Percentiles rank a stretch among this genome's conserved stretches.
These are phyloP conservation scores for Emydomyces testavorans DNA, from an alignment of 2,329 filamentous ascomycete species.

Conservation along the genomic window DNA sequence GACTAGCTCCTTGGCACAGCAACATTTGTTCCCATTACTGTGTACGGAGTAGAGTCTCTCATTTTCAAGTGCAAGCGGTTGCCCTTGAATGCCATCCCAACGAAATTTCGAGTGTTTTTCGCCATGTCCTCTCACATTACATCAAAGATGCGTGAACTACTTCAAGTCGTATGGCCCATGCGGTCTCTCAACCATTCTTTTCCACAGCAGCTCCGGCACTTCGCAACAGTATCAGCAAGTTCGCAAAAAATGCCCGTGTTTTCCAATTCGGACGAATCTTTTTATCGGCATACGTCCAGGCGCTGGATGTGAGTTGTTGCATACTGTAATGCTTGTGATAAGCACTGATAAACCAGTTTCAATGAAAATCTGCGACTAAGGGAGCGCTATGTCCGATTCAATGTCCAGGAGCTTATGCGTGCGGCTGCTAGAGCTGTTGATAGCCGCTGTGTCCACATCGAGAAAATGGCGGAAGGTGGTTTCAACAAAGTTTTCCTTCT, in stretches of 20 bases:
- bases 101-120: too few species aligned
- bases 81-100: too few species aligned
- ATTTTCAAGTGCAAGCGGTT: too few species aligned
- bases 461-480: constrained; percentile 24
- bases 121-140: too few species aligned
- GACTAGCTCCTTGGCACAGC: too few species aligned
- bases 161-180: too few species aligned
- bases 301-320: constrained; percentile 8
- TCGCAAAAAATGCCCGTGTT: neutral
- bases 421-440: constrained; percentile 3
- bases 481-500: constrained; percentile 22
- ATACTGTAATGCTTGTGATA: neutral
- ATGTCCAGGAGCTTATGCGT: constrained; percentile 8
- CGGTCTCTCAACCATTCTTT: too few species aligned
- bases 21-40: too few species aligned
- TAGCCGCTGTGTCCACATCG: constrained; percentile 15
- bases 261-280: too few species aligned
- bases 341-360: constrained; percentile 7
- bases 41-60: too few species aligned
- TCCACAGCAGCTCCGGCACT: too few species aligned
- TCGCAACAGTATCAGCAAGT: neutral
- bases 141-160: too few species aligned
- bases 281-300: constrained; percentile 8
- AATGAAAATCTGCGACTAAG: constrained; percentile 11
- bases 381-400: constrained; percentile 14